Percentiles rank a stretch among this genome's conserved stretches.
Evolutionary conservation across 2,329 filamentous ascomycete species (phyloP).

Genomic region (Fusarium compactum): DNA sequence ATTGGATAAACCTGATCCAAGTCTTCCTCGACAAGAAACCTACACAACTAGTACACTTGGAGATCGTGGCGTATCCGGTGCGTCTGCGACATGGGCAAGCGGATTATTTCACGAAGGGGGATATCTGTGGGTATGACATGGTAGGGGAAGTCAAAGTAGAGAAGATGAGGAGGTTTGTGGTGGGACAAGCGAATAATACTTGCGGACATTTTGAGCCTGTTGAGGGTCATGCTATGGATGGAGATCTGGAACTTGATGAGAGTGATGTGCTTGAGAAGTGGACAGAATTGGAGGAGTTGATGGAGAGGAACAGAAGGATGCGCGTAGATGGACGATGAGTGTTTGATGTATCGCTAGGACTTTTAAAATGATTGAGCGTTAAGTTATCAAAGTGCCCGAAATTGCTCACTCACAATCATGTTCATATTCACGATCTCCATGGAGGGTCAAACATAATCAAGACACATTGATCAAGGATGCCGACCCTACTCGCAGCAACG

Average conservation of each 20-base stretch:
- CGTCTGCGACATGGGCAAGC: background rate
- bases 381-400: too few relatives aligned
- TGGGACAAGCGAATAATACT: background rate
- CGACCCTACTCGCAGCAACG: too few relatives aligned
- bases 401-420: fast-evolving
- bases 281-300: background rate
- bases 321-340: background rate
- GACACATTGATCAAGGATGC: fast-evolving
- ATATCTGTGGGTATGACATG: background rate
- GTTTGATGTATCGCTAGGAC: fast-evolving
- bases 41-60: background rate
- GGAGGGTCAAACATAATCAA: fast-evolving
- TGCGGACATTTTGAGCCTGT: background rate
- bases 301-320: background rate
- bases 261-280: background rate
- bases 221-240: background rate
- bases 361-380: background rate
- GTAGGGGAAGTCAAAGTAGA: background rate
- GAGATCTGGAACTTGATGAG: conserved; percentile 1
- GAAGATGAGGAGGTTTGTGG: conserved; percentile 8
- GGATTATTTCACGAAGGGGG: background rate
- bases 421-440: background rate
- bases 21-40: background rate
- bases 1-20: background rate
- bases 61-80: background rate